These are phyloP conservation scores for Acer yangbiense DNA, from an alignment of 345 rosid species.

Conservation along the genomic window DNA sequence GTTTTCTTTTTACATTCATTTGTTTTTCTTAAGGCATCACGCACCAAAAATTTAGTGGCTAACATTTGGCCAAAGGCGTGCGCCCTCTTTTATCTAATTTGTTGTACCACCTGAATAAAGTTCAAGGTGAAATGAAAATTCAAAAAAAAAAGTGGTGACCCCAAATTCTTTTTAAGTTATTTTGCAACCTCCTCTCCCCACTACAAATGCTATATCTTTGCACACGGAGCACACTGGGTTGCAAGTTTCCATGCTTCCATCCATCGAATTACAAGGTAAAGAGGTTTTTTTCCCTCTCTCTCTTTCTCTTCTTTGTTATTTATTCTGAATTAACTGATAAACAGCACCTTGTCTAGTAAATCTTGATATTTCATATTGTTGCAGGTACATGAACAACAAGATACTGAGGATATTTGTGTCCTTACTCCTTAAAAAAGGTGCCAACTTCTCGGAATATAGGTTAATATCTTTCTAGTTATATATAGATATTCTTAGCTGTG, in stretches of 20 bases:
- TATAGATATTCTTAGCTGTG: not conserved
- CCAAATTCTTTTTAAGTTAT: slow-evolving; percentile 17
- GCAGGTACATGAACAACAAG: slow-evolving; percentile 87
- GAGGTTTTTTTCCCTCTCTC: not conserved
- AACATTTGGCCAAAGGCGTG: slow-evolving; percentile 14
- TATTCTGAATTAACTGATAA: no score
- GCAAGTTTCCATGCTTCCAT: not conserved
- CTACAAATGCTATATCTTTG: not conserved
- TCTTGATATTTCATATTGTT: slow-evolving; percentile 13
- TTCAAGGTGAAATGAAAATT: slow-evolving; percentile 22
- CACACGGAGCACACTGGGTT: not conserved
- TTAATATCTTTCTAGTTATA: not conserved
- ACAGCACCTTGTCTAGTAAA: not conserved
- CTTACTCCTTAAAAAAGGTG: slow-evolving; percentile 95
- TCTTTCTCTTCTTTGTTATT: not conserved
- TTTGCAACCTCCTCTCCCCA: slow-evolving; percentile 7
- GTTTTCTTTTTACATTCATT: slow-evolving; percentile 25
- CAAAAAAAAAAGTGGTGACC: not conserved
- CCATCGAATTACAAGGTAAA: not conserved
- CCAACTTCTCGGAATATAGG: slow-evolving; percentile 16
- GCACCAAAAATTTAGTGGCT: slow-evolving; percentile 16
- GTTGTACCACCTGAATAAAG: slow-evolving; percentile 30
- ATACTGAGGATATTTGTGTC: slow-evolving; percentile 83
- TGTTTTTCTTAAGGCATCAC: slow-evolving; percentile 4
- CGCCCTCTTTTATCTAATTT: slow-evolving; percentile 23